These are phyloP conservation scores for Eimeria brunetti DNA, from an alignment of 169 alveolate species.

Conservation along the genomic window DNA sequence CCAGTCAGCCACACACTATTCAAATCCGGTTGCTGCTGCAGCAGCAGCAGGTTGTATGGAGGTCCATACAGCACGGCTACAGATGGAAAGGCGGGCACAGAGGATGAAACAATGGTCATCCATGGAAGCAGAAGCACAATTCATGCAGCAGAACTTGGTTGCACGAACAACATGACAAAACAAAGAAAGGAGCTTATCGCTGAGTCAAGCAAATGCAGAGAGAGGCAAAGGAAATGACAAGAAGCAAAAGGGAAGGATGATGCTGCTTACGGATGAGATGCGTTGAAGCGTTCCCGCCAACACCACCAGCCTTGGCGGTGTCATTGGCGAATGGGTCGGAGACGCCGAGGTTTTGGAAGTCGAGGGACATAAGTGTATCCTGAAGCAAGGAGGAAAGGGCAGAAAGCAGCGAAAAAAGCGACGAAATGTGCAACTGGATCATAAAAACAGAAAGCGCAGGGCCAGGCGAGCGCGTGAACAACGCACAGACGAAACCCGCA, in stretches of 20 bases:
- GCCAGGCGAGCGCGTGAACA: not conserved
- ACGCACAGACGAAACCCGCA: not conserved
- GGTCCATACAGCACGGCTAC: too few relatives aligned
- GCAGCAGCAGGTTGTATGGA: too few relatives aligned
- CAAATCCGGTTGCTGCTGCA: too few relatives aligned
- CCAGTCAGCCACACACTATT: too few relatives aligned
- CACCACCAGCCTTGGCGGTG: conserved; percentile 80
- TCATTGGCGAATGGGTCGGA: conserved; percentile 83
- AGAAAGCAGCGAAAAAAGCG: not conserved
- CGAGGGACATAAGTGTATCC: conserved; percentile 83
- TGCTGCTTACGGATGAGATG: conserved; percentile 75
- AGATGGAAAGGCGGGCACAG: too few relatives aligned
- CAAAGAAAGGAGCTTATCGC: too few relatives aligned
- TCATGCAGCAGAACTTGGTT: too few relatives aligned
- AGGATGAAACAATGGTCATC: too few relatives aligned
- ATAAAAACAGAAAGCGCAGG: not conserved
- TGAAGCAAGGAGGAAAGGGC: not conserved
- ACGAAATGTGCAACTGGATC: too few relatives aligned
- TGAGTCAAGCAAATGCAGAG: too few relatives aligned
- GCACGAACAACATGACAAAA: too few relatives aligned
- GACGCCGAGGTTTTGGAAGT: conserved; percentile 80
- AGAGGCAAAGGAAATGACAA: not conserved
- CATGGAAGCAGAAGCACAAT: too few relatives aligned
- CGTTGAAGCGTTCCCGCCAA: conserved; percentile 78
- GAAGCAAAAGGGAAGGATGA: not conserved